Evolutionary conservation across 495 filamentous ascomycete species (phyloP).

Genomic region (Acidiella bohemica): DNA sequence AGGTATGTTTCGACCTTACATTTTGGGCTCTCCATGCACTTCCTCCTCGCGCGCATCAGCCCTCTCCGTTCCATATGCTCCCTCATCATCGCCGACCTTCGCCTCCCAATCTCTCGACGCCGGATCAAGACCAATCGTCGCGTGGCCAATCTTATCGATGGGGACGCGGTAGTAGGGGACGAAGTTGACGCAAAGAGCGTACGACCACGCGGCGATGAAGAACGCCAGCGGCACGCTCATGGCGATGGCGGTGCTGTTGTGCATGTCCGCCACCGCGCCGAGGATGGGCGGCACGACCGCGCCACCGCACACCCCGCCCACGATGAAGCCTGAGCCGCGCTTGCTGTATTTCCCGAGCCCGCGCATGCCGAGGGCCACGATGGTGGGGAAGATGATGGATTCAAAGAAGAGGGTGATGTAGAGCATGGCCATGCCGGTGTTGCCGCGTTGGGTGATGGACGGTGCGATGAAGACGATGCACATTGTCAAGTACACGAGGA

Average conservation of each 20-base stretch:
- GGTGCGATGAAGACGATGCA: slow-evolving; percentile 43
- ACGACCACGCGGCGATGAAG: slow-evolving; percentile 40
- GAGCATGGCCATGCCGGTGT: slow-evolving; percentile 40
- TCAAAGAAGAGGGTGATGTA: slow-evolving; percentile 58
- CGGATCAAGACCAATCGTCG: slow-evolving; percentile 45
- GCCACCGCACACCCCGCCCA: slow-evolving; percentile 52
- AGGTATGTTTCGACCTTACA: too few relatives aligned
- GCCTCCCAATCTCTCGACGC: too few relatives aligned
- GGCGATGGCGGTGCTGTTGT: slow-evolving; percentile 29
- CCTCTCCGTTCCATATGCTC: too few relatives aligned
- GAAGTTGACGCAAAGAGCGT: slow-evolving; percentile 51
- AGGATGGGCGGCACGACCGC: slow-evolving; percentile 54
- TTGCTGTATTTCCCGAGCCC: slow-evolving; percentile 61
- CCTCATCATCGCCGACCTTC: slow-evolving; percentile 23
- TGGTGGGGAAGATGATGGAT: slow-evolving; percentile 51
- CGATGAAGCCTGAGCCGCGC: slow-evolving; percentile 50
- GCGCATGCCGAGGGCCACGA: slow-evolving; percentile 54
- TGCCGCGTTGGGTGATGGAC: slow-evolving; percentile 29
- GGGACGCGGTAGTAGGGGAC: slow-evolving; percentile 43
- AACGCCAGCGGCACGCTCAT: slow-evolving; percentile 31
- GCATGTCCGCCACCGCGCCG: slow-evolving; percentile 41
- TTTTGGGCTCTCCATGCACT: too few relatives aligned
- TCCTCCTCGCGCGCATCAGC: too few relatives aligned
- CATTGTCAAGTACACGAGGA: slow-evolving; percentile 25
- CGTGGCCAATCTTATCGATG: slow-evolving; percentile 45